Base-by-base conservation (phyloP, 2,329 filamentous ascomycete genomes). In the Decorospora gaudefroyi region DNA sequence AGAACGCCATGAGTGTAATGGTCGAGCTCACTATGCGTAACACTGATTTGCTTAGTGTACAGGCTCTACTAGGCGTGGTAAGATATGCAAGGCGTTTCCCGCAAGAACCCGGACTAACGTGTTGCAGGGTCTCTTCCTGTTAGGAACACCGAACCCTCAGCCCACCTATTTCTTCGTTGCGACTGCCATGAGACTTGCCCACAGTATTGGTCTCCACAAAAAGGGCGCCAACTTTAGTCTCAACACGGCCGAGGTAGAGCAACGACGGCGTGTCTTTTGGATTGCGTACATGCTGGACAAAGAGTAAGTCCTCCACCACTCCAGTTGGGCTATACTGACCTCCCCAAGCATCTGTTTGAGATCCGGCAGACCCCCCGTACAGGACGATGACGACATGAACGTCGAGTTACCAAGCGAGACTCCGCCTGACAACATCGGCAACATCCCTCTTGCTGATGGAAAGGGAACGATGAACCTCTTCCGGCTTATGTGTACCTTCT, bases 381-480 rank as follows among this genome's bases (percentile, higher is more conserved):
- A 88, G 65, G 85, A 89, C 58, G 86, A 88, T 47, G 85, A 88
- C 59, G 86, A 89, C 57, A 95, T 97, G 88, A 97, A 96, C 61
- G 91, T 97, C 10, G 92, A 97, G 31, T 78, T 99, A 29, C 93
- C 93, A 0, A 92, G 90, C 55, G 89, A 91, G 48, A 86, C 96
- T 47, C 93, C 93, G 0, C 81, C 81, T 3, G 93, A 99, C 66
- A 93, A 95, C 52, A 90, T 96, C 50, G 93, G 93, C 48, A 96
- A 96, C 64, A 95, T 99, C 28, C 90, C 91, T 4, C 75, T 97
- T 26, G 85, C 87, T 3, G 88, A 95, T 58, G 90, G 90, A 15
- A 92, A 90, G 68, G 85, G 87, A 43, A 96, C 95, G 66, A 87
- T 96, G 78, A 99, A 99, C 64, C 76, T 99, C 9, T 99, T 99